These are phyloP conservation scores for Sonneratia caseolaris DNA, from an alignment of 345 rosid genomes.

Conservation along the genomic window DNA sequence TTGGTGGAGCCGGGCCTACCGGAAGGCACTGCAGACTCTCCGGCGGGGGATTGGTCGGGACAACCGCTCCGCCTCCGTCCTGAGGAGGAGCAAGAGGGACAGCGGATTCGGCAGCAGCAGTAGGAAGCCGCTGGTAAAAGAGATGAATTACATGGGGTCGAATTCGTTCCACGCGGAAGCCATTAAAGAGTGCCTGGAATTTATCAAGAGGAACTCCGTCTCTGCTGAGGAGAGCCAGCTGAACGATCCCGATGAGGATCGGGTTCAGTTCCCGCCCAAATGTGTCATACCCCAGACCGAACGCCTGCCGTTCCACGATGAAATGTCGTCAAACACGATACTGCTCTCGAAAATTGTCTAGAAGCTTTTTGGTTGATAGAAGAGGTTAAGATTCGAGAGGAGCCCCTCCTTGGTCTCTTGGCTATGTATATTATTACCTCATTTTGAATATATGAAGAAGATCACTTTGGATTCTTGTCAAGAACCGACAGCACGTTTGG, in stretches of 20 bases:
- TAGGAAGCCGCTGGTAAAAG: constrained; percentile 1
- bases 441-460: not conserved
- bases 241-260: not conserved
- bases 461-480: too few relatives aligned
- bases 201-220: constrained; percentile 15
- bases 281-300: not conserved
- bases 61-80: not conserved
- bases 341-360: not conserved
- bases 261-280: not conserved
- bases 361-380: not conserved
- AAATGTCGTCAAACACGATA: not conserved
- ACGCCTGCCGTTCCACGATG: not conserved
- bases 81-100: not conserved
- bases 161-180: constrained; percentile 20
- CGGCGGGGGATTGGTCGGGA: constrained; percentile 5
- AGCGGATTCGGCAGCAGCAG: constrained; percentile 8
- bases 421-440: not conserved
- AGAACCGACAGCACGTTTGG: too few relatives aligned
- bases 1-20: constrained; percentile 10
- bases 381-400: not conserved
- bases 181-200: constrained; percentile 21
- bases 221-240: not conserved
- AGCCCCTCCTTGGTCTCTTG: not conserved
- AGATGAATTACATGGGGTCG: constrained; percentile 4
- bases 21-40: constrained; percentile 2